phyloP scores from a whole-genome alignment of 2,329 filamentous ascomycete species.

The Anisogramma anomala region DNA sequence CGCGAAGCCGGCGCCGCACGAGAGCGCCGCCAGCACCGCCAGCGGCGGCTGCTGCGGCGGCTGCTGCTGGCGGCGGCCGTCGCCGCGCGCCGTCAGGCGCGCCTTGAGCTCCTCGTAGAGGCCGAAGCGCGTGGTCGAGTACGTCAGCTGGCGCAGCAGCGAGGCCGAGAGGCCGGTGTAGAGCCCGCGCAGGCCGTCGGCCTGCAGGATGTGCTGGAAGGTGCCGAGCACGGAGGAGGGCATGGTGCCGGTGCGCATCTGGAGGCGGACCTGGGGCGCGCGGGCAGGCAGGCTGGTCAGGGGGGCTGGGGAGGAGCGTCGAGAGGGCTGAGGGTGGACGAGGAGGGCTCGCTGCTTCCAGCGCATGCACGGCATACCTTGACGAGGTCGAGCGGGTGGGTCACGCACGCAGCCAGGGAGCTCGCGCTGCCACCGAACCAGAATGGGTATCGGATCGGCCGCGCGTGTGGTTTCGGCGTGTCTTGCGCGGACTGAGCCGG shows the following conservation, averaged over 20 bases:
- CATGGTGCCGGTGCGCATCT: constrained; percentile 66
- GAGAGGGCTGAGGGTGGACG: not conserved
- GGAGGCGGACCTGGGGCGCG: constrained; percentile 60
- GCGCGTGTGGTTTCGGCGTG: constrained; percentile 28
- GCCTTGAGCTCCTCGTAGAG: constrained; percentile 90
- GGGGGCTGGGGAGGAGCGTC: not conserved
- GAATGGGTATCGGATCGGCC: constrained; percentile 56
- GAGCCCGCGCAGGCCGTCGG: constrained; percentile 66
- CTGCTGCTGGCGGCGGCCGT: too few relatives aligned
- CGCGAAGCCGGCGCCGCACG: constrained; percentile 71
- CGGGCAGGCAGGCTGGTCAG: not conserved
- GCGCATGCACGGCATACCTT: constrained; percentile 3
- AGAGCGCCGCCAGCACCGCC: constrained; percentile 68
- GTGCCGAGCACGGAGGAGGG: constrained; percentile 77
- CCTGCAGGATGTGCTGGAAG: constrained; percentile 66
- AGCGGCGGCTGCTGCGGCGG: constrained; percentile 66
- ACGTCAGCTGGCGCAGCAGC: constrained; percentile 85
- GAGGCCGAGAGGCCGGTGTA: constrained; percentile 90
- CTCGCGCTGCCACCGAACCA: constrained; percentile 97
- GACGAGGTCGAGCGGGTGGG: constrained; percentile 76
- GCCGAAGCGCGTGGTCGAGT: constrained; percentile 91
- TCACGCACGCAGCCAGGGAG: constrained; percentile 81
- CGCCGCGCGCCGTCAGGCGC: constrained; percentile 37
- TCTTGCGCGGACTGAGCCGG: constrained; percentile 3
- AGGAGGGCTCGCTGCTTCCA: too few relatives aligned